phyloP scores from a whole-genome alignment of 495 filamentous ascomycete genomes.

The Xylaria curta region DNA sequence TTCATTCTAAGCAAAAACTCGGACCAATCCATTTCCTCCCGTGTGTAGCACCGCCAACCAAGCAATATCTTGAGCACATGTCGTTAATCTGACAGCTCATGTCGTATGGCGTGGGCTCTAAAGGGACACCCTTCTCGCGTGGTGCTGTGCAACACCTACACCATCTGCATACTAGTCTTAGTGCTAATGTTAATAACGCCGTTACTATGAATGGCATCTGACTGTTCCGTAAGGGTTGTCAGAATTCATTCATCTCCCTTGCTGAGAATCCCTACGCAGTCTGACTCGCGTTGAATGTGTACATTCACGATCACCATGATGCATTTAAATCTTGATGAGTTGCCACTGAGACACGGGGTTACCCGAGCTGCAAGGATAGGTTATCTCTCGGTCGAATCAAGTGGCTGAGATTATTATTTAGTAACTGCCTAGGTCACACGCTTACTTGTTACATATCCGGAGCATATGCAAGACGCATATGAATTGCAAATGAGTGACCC shows the following conservation, averaged over 20 bases:
- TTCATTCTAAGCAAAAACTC: background rate
- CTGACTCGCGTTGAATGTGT: slow-evolving; percentile 17
- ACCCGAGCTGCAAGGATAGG: slow-evolving; percentile 18
- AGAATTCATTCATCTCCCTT: background rate
- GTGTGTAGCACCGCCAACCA: slow-evolving; percentile 32
- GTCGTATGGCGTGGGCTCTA: slow-evolving; percentile 37
- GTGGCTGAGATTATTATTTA: background rate
- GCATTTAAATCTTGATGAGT: slow-evolving; percentile 21
- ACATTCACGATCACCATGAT: slow-evolving; percentile 16
- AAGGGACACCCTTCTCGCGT: slow-evolving; percentile 37
- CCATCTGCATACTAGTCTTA: slow-evolving; percentile 2
- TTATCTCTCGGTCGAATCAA: slow-evolving; percentile 4
- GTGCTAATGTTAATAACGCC: background rate
- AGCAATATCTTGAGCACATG: slow-evolving; percentile 37
- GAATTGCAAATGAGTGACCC: slow-evolving; percentile 1
- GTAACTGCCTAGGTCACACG: background rate
- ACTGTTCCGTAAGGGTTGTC: background rate
- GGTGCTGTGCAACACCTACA: slow-evolving; percentile 24
- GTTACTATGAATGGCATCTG: slow-evolving; percentile 2
- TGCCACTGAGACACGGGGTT: slow-evolving; percentile 13
- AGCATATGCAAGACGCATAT: background rate
- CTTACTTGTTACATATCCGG: background rate
- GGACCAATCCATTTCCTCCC: background rate
- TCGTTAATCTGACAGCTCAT: slow-evolving; percentile 43
- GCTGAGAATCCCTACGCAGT: slow-evolving; percentile 2